A percentile compares a stretch with the other conserved stretches of the same genome.
phyloP scores from a whole-genome alignment of 2,329 filamentous ascomycete genomes.

The Cordyceps pruinosa region DNA sequence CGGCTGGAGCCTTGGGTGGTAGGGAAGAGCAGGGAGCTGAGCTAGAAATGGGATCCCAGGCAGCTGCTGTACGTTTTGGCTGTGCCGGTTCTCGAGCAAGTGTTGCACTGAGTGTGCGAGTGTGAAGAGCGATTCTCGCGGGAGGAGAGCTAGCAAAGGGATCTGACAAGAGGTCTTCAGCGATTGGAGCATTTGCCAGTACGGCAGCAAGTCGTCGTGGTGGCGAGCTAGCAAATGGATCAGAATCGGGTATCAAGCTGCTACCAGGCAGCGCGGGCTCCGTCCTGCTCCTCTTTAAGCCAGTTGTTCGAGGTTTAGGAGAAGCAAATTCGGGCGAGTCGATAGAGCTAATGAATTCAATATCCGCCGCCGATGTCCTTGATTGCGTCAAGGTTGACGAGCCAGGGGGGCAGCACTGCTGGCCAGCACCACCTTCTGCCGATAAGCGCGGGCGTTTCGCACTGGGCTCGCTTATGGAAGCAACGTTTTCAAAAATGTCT shows the following conservation, averaged over 20 bases:
- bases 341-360: slow-evolving; percentile 32
- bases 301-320: neutral
- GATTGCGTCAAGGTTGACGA: neutral
- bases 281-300: neutral
- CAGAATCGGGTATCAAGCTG: slow-evolving; percentile 15
- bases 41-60: slow-evolving; percentile 48
- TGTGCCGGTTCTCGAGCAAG: neutral
- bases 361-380: slow-evolving; percentile 18
- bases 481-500: neutral
- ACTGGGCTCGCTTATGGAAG: neutral
- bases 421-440: neutral
- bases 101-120: neutral
- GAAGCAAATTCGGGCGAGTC: neutral
- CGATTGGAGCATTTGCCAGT: neutral
- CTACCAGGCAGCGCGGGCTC: neutral
- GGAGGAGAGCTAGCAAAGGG: slow-evolving; percentile 16
- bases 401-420: neutral
- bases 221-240: slow-evolving; percentile 32
- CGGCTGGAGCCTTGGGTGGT: slow-evolving; percentile 16
- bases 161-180: neutral
- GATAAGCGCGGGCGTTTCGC: neutral
- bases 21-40: slow-evolving; percentile 34
- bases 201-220: slow-evolving; percentile 9
- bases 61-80: slow-evolving; percentile 8
- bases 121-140: neutral